These are phyloP conservation scores for Pilatotrama ljubarskyi DNA, from an alignment of 768 basidiomycete species.

Conservation along the genomic window DNA sequence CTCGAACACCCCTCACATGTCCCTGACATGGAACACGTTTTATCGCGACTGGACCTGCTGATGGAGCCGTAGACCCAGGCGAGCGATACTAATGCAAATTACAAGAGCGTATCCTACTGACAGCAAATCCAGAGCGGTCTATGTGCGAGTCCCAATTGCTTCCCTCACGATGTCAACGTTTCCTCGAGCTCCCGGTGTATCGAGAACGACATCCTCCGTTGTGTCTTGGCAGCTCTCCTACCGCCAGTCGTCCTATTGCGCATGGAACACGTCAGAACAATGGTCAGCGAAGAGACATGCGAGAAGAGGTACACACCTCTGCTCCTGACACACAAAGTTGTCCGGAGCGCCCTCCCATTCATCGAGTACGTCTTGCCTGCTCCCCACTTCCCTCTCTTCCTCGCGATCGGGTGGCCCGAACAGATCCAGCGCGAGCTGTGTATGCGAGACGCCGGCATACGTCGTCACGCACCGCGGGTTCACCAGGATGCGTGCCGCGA, in stretches of 20 bases:
- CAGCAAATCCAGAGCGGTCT: no score
- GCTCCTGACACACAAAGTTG: conserved; percentile 97
- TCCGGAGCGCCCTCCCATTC: conserved; percentile 98
- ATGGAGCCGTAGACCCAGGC: no score
- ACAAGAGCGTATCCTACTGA: no score
- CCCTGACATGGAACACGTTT: no score
- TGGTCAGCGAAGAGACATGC: no score
- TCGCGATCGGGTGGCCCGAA: conserved; percentile 59
- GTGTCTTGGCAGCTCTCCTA: conserved; percentile 86
- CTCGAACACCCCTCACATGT: no score
- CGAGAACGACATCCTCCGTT: conserved; percentile 80
- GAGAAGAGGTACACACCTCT: conserved; percentile 50
- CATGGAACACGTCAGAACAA: conserved; percentile 1
- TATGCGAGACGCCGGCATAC: conserved; percentile 96
- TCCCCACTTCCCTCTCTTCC: conserved; percentile 45
- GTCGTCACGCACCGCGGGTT: conserved; percentile 98
- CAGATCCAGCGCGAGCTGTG: conserved; percentile 90
- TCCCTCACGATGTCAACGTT: conserved; percentile 3
- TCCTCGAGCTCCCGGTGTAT: conserved; percentile 68
- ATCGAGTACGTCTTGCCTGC: conserved; percentile 77
- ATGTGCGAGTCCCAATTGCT: no score
- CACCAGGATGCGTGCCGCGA: conserved; percentile 87
- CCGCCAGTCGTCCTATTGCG: conserved; percentile 75
- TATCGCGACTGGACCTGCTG: no score
- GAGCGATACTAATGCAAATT: neutral